Base-by-base conservation (phyloP, 148 eudicot species). In the Heliosperma pusillum region DNA sequence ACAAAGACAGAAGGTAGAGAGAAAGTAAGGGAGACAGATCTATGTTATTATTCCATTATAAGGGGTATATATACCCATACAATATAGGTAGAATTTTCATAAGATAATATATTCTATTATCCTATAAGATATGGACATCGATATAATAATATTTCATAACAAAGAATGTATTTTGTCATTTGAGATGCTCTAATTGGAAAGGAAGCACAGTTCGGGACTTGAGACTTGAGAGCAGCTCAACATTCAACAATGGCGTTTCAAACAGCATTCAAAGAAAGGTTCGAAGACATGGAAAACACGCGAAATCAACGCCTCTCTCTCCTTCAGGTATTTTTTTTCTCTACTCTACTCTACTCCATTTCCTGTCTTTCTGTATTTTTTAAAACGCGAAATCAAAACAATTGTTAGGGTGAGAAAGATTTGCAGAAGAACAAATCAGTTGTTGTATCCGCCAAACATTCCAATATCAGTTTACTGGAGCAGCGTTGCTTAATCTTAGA, bases 261-360 rank as follows among this genome's bases (percentile, higher is more conserved):
- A 15, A 80, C 88, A 9, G 76, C 81, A 40, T 87, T 87, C 76
- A 78, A 58, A 3, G 85, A 83, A 50, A 82, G 90, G 62, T 78
- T 88, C 1, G 81, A 73, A 52, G 84, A 88, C n/a, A 85, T 88
- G 87, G 88, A 88, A 45, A 70, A 30, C 36, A 76, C 83, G 10
- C 82, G 87, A 68, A 88, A 83, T 69, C 86, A 83, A 5, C 78
- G 87, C 11, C 80, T 85, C 76, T 85, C 90, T 78, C 87, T 85
- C 61, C 88, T 87, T 75, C 84, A 87, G 88, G 87, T 87, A 42
- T 6, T 44, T 53, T 3, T 25, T 11, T 47, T 26, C 11, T 65
- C 0, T 12, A 7, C 10, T 1, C 26, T 53, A 70, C 56, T 4
- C 36, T 22, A 7, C 53, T 0, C 5, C 2, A 3, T 17, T 30